phyloP scores from a whole-genome alignment of 2,329 filamentous ascomycete species.

The Sporothrix globosa region DNA sequence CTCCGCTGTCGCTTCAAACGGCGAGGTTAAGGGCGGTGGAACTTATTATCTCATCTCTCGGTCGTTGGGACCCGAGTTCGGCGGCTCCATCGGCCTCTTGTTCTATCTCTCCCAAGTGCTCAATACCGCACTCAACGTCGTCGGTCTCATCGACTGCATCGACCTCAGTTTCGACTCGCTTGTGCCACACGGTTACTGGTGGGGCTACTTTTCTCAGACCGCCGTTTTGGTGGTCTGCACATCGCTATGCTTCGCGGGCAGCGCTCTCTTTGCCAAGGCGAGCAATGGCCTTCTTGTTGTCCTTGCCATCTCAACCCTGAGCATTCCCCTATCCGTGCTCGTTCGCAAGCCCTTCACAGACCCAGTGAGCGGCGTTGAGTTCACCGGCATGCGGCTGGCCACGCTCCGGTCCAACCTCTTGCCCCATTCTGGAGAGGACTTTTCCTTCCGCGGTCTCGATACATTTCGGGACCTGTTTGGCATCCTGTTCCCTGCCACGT shows the following conservation, averaged over 20 bases:
- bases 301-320: conserved; percentile 72
- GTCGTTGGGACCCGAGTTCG: conserved; percentile 84
- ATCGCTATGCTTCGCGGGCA: conserved; percentile 75
- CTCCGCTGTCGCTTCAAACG: conserved; percentile 87
- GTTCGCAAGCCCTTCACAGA: conserved; percentile 69
- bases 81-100: conserved; percentile 82
- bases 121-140: conserved; percentile 84
- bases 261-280: conserved; percentile 75
- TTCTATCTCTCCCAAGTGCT: conserved; percentile 91
- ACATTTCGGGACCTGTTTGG: conserved; percentile 84
- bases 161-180: conserved; percentile 71
- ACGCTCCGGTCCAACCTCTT: conserved; percentile 76
- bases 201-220: conserved; percentile 75
- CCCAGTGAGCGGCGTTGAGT: conserved; percentile 65
- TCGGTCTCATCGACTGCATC: conserved; percentile 82
- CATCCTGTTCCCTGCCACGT: conserved; percentile 76
- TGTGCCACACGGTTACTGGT: conserved; percentile 74
- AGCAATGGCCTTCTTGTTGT: conserved; percentile 76
- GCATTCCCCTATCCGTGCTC: conserved; percentile 78
- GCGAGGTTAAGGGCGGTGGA: conserved; percentile 82
- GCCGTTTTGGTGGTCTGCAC: conserved; percentile 72
- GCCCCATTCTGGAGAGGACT: conserved; percentile 65
- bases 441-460: conserved; percentile 63
- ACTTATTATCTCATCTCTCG: conserved; percentile 89
- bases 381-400: conserved; percentile 72